phyloP scores from a whole-genome alignment of 148 eudicot species.

The Salicornia ramosissima region DNA sequence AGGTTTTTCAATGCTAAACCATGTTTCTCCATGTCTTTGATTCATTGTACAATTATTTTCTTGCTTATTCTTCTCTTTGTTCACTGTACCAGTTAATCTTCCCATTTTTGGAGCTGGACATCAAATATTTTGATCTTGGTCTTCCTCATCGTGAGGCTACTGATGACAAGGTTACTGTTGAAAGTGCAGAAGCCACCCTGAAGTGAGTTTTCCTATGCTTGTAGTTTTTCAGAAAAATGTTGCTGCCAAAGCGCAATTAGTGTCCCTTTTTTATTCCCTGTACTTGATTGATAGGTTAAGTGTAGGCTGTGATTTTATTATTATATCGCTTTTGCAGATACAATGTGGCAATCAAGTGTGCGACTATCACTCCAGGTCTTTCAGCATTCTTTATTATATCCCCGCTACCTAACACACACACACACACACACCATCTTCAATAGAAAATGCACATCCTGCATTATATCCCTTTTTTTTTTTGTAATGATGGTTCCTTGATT shows the following conservation, averaged over 20 bases:
- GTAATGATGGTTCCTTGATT: neutral
- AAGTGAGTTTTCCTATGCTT: conserved; percentile 28
- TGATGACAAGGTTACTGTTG: conserved; percentile 48
- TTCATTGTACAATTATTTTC: neutral
- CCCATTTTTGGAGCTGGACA: conserved; percentile 43
- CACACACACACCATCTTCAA: neutral
- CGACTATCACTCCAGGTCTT: conserved; percentile 94
- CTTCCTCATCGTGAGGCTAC: conserved; percentile 55
- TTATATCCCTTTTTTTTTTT: neutral
- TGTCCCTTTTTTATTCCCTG: neutral
- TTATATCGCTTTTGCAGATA: conserved; percentile 45
- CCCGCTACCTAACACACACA: too few species aligned
- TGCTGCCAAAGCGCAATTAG: neutral
- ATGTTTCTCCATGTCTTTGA: neutral
- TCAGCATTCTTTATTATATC: neutral
- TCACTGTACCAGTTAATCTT: conserved; percentile 31
- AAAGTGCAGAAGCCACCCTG: conserved; percentile 51
- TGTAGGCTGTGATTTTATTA: too few species aligned
- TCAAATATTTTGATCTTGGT: conserved; percentile 47
- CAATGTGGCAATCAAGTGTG: conserved; percentile 94
- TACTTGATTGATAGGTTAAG: neutral
- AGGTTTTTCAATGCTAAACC: conserved; percentile 25
- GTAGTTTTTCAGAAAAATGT: neutral
- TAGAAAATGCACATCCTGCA: neutral
- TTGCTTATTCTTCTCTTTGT: conserved; percentile 1